Percentiles rank a stretch among this genome's conserved stretches.
Evolutionary conservation across 768 basidiomycete genomes (phyloP).

Genomic region (Agaricus sinodeliciosus): DNA sequence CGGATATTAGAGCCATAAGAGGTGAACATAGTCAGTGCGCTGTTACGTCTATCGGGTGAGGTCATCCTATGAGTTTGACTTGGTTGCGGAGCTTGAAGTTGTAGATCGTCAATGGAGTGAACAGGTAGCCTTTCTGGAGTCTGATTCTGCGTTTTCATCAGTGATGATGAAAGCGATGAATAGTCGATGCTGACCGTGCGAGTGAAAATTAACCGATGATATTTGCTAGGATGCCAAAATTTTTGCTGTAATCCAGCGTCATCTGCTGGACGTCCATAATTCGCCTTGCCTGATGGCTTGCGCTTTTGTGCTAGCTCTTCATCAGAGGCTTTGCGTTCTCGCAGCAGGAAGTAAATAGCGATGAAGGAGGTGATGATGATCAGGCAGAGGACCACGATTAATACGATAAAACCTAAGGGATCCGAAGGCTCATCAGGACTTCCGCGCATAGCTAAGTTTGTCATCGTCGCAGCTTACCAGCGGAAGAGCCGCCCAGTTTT

Average conservation of each 20-base stretch:
- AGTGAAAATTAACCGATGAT: constrained; percentile 1
- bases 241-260: not conserved
- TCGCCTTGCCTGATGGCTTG: not conserved
- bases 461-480: constrained; percentile 28
- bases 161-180: not conserved
- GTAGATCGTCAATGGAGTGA: not conserved
- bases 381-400: constrained; percentile 48
- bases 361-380: constrained; percentile 47
- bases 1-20: not conserved
- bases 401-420: constrained; percentile 48
- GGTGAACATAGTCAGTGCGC: not conserved
- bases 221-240: constrained; percentile 4
- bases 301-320: constrained; percentile 17
- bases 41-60: not conserved
- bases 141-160: not conserved
- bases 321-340: constrained; percentile 37
- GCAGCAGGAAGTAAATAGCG: constrained; percentile 52
- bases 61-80: not conserved
- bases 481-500: constrained; percentile 42
- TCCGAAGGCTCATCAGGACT: not conserved
- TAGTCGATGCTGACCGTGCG: constrained; percentile 1
- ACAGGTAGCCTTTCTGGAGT: not conserved
- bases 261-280: not conserved
- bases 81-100: not conserved
- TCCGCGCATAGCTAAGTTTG: not conserved